Conservation (phyloP, 495 filamentous ascomycete genomes). For the Hypoxylon subgilvum region DNA sequence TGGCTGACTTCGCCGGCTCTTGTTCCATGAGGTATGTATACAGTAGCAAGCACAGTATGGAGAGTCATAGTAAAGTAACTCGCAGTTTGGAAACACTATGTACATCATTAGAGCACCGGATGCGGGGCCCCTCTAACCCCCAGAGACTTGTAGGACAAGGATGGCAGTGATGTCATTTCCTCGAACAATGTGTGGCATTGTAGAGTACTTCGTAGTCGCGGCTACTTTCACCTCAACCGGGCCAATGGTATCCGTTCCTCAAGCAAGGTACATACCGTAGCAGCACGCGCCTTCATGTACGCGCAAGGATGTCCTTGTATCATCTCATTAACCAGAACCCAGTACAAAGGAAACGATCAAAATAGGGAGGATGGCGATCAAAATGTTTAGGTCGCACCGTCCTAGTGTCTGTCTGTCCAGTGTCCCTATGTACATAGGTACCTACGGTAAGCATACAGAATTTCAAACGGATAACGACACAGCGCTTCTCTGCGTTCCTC, state of each 20-base stretch:
- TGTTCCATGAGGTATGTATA: no score
- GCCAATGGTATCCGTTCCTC: no score
- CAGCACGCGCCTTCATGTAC: neutral
- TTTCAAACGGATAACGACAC: constrained; percentile 13
- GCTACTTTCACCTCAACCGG: no score
- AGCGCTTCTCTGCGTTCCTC: constrained; percentile 9
- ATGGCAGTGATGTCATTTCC: constrained; percentile 26
- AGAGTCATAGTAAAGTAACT: constrained; percentile 9
- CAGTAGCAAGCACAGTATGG: constrained; percentile 29
- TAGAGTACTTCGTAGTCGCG: no score
- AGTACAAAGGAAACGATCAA: constrained; percentile 5
- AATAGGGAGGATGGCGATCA: constrained; percentile 20
- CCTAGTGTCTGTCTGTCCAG: constrained; percentile 13
- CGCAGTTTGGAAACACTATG: no score
- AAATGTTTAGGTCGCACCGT: constrained; percentile 22
- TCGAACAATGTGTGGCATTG: neutral
- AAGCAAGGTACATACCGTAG: neutral
- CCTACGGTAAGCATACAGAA: no score
- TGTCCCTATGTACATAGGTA: no score
- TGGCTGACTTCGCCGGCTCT: no score
- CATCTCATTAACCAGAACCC: neutral
- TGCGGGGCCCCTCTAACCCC: constrained; percentile 23
- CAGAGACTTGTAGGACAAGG: constrained; percentile 20
- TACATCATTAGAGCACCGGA: no score
- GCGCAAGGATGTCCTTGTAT: neutral